Evolutionary conservation across 140 eudicot species (phyloP).

Genomic region (Bidens hawaiensis): DNA sequence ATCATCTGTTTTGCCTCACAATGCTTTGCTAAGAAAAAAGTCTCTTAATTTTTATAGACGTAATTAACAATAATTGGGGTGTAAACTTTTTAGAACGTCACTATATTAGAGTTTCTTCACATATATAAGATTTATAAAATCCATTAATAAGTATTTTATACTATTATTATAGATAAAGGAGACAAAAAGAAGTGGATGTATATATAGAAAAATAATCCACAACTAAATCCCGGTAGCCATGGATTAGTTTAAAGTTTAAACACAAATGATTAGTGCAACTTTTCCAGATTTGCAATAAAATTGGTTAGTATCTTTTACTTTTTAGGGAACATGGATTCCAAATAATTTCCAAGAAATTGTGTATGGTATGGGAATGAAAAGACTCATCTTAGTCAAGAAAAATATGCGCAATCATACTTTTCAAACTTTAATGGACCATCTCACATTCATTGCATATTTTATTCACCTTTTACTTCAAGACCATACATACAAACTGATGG

Average conservation of each 20-base stretch:
- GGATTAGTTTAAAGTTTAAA: not conserved
- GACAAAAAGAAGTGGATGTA: not conserved
- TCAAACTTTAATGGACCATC: not conserved
- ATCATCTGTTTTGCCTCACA: too few relatives aligned
- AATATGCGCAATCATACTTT: not conserved
- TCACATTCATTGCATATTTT: not conserved
- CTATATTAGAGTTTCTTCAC: not conserved
- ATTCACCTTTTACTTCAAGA: not conserved
- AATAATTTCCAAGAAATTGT: too few relatives aligned
- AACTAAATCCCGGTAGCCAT: not conserved
- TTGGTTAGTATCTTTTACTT: not conserved
- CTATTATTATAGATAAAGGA: not conserved
- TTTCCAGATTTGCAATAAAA: not conserved
- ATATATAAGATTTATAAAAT: not conserved
- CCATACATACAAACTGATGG: too few relatives aligned
- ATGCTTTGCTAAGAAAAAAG: not conserved
- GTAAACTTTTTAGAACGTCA: not conserved
- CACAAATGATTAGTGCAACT: not conserved
- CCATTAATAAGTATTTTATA: too few relatives aligned
- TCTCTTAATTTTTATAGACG: too few relatives aligned
- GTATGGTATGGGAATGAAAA: not conserved
- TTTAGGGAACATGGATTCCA: not conserved
- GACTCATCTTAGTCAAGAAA: not conserved
- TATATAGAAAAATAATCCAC: not conserved
- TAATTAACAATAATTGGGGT: not conserved